Conservation (phyloP, 441 rosid genomes). For the Brassica hybrid region DNA sequence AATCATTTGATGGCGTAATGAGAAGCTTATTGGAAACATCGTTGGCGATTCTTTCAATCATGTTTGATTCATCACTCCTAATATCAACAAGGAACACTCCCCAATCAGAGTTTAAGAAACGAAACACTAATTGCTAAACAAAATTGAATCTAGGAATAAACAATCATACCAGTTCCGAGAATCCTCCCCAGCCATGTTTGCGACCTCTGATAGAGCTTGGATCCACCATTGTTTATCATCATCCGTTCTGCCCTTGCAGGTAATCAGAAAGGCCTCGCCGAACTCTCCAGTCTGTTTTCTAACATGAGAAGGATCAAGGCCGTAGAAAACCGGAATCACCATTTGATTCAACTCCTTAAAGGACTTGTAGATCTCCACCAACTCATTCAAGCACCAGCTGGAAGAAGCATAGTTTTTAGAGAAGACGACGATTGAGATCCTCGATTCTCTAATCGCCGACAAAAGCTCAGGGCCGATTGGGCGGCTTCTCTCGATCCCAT, state of each 20-base stretch:
- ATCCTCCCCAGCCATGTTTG: slow-evolving; percentile 20
- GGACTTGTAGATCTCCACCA: slow-evolving; percentile 1
- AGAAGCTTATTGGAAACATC: slow-evolving; percentile 18
- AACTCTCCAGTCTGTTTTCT: background rate
- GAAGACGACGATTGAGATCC: slow-evolving; percentile 5
- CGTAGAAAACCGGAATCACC: slow-evolving; percentile 8
- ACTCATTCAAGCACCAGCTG: background rate
- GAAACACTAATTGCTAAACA: background rate
- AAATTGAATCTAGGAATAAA: background rate
- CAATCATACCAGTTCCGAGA: slow-evolving; percentile 23
- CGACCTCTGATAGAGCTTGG: background rate
- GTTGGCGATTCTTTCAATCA: slow-evolving; percentile 7
- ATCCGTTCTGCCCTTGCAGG: background rate
- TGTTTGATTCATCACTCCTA: slow-evolving; percentile 15
- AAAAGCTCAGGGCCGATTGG: background rate
- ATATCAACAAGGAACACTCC: slow-evolving; percentile 21
- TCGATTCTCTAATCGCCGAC: slow-evolving; percentile 1
- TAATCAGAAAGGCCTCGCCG: background rate
- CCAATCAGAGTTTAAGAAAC: background rate
- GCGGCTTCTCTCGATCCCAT: slow-evolving; percentile 13
- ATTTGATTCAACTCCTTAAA: slow-evolving; percentile 38
- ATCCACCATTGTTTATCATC: background rate
- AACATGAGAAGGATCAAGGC: background rate
- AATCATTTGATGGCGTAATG: background rate
- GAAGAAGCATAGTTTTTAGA: slow-evolving; percentile 3